Evolutionary conservation across 208 protist genomes (phyloP).

Genomic region (Leishmania tropica): DNA sequence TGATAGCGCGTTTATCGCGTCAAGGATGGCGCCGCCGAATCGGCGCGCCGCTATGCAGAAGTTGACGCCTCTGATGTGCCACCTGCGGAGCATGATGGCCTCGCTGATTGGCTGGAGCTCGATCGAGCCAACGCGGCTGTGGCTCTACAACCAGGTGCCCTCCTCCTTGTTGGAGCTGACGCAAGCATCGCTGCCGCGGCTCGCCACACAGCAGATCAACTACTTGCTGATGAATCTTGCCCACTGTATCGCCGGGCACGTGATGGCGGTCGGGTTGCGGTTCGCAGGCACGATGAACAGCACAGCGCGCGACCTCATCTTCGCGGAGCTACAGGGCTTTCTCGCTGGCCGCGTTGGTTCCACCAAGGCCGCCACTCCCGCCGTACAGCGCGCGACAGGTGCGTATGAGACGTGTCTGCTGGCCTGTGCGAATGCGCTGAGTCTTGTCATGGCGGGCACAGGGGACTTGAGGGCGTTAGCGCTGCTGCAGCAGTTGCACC

Average conservation of each 20-base stretch:
- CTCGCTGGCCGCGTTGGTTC: slow-evolving; percentile 60
- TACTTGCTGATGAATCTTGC: slow-evolving; percentile 83
- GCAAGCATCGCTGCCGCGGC: slow-evolving; percentile 9
- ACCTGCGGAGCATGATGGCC: slow-evolving; percentile 79
- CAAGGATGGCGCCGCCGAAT: slow-evolving; percentile 53
- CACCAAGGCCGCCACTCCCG: slow-evolving; percentile 44
- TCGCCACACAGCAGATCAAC: slow-evolving; percentile 61
- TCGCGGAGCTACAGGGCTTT: slow-evolving; percentile 78
- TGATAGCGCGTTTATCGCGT: slow-evolving; percentile 48
- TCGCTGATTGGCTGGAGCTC: slow-evolving; percentile 65
- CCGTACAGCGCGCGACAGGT: slow-evolving; percentile 70
- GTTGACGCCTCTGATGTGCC: slow-evolving; percentile 68
- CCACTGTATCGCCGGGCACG: slow-evolving; percentile 71
- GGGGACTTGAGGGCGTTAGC: slow-evolving; percentile 85
- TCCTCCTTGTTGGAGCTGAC: slow-evolving; percentile 43
- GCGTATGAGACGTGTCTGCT: slow-evolving; percentile 78
- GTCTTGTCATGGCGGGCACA: slow-evolving; percentile 93
- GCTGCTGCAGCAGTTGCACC: slow-evolving; percentile 74
- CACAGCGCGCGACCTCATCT: slow-evolving; percentile 49
- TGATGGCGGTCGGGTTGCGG: slow-evolving; percentile 76
- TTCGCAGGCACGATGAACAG: slow-evolving; percentile 82
- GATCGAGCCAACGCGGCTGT: slow-evolving; percentile 55
- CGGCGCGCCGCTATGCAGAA: slow-evolving; percentile 63
- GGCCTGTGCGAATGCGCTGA: slow-evolving; percentile 65
- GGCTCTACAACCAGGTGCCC: slow-evolving; percentile 54